phyloP scores from a whole-genome alignment of 2,329 filamentous ascomycete species.

The Epichloe aotearoae region DNA sequence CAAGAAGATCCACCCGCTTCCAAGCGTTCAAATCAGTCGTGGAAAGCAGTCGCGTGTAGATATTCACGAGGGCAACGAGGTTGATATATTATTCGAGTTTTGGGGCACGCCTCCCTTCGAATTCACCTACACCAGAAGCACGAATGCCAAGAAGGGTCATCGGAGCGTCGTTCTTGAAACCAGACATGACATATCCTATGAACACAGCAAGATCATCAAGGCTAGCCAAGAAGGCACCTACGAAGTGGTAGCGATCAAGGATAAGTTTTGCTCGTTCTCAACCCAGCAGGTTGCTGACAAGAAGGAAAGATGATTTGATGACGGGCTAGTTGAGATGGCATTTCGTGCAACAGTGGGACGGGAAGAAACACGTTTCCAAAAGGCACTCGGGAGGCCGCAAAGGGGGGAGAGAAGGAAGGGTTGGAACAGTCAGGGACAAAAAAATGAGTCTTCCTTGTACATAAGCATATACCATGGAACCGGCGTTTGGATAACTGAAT shows the following conservation, averaged over 20 bases:
- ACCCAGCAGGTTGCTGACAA: slow-evolving; percentile 45
- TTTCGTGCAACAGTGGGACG: too few species aligned
- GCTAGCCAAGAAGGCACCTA: slow-evolving; percentile 93
- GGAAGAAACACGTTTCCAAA: slow-evolving; percentile 17
- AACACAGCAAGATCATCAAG: slow-evolving; percentile 66
- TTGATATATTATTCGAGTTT: slow-evolving; percentile 89
- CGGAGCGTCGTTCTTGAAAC: slow-evolving; percentile 78
- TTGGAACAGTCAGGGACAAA: not conserved
- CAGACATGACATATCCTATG: slow-evolving; percentile 71
- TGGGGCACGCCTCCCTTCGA: slow-evolving; percentile 93
- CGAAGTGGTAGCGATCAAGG: slow-evolving; percentile 92
- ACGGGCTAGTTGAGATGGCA: not conserved
- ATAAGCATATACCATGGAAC: slow-evolving; percentile 14
- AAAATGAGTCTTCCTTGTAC: slow-evolving; percentile 19
- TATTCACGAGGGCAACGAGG: slow-evolving; percentile 92
- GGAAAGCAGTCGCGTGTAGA: slow-evolving; percentile 72
- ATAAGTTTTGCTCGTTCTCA: slow-evolving; percentile 80
- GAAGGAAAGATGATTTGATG: slow-evolving; percentile 19
- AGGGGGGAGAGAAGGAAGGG: slow-evolving; percentile 14
- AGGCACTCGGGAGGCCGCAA: slow-evolving; percentile 20
- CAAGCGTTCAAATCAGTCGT: slow-evolving; percentile 78
- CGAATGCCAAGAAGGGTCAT: slow-evolving; percentile 69
- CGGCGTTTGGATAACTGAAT: slow-evolving; percentile 9
- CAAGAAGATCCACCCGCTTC: slow-evolving; percentile 82
- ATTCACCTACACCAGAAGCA: slow-evolving; percentile 89